Conservation (phyloP, 2,329 filamentous ascomycete genomes). For the Calonectria henricotiae region DNA sequence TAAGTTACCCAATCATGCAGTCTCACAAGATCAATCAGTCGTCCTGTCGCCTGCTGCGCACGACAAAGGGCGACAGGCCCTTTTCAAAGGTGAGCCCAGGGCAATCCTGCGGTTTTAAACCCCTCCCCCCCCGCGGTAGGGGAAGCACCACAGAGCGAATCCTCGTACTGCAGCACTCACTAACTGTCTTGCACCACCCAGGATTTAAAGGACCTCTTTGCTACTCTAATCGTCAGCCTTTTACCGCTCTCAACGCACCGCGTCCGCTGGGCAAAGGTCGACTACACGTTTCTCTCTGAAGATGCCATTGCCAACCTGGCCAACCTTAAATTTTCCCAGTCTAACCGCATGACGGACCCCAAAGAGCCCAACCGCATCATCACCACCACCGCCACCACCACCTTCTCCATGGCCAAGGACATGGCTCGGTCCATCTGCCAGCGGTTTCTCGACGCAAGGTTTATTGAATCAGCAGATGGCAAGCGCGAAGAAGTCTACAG, state of each 20-base stretch:
- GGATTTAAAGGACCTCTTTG: slow-evolving; percentile 98
- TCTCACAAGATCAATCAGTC: slow-evolving; percentile 72
- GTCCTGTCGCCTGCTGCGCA: slow-evolving; percentile 92
- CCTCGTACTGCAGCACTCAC: slow-evolving; percentile 4
- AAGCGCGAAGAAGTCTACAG: slow-evolving; percentile 85
- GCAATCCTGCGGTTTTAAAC: neutral
- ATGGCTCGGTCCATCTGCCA: slow-evolving; percentile 97
- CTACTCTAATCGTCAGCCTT: slow-evolving; percentile 94
- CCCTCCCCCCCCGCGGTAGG: no score
- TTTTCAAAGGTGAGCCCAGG: slow-evolving; percentile 84
- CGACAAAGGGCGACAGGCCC: slow-evolving; percentile 96
- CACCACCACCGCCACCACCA: slow-evolving; percentile 96
- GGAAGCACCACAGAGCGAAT: neutral
- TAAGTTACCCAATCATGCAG: slow-evolving; percentile 3
- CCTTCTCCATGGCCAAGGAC: slow-evolving; percentile 98
- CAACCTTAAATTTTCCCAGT: slow-evolving; percentile 97
- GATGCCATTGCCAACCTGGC: slow-evolving; percentile 98
- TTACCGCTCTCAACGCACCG: slow-evolving; percentile 89
- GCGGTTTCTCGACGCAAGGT: slow-evolving; percentile 92
- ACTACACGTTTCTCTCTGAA: slow-evolving; percentile 95
- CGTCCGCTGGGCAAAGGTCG: slow-evolving; percentile 89
- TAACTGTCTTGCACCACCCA: slow-evolving; percentile 57
- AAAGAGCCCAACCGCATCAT: slow-evolving; percentile 96
- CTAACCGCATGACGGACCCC: slow-evolving; percentile 97
- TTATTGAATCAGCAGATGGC: slow-evolving; percentile 94